A percentile compares a stretch with the other conserved stretches of the same genome.
Evolutionary conservation across 805 yeast genomes (phyloP).

Genomic region (Saturnispora sanitii): DNA sequence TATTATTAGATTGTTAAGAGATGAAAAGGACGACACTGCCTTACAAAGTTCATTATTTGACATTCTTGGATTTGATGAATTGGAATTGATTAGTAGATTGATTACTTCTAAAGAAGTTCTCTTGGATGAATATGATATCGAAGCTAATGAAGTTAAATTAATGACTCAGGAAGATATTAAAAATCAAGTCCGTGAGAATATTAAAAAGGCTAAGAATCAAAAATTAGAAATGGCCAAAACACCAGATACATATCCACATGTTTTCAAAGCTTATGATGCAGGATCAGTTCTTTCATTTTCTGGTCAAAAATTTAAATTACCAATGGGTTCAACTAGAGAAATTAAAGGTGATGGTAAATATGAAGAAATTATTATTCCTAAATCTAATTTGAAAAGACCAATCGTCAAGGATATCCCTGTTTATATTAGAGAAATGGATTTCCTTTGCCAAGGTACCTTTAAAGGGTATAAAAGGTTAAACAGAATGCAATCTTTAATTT

Average conservation of each 20-base stretch:
- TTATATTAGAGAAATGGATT: slow-evolving; percentile 55
- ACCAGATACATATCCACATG: slow-evolving; percentile 70
- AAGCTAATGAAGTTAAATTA: slow-evolving; percentile 17
- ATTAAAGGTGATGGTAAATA: slow-evolving; percentile 33
- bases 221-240: slow-evolving; percentile 36
- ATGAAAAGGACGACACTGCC: slow-evolving; percentile 41
- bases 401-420: slow-evolving; percentile 42
- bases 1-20: slow-evolving; percentile 26
- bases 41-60: slow-evolving; percentile 69
- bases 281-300: slow-evolving; percentile 64
- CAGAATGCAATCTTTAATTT: slow-evolving; percentile 83
- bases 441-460: slow-evolving; percentile 76
- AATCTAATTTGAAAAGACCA: slow-evolving; percentile 40
- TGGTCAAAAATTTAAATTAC: slow-evolving; percentile 73
- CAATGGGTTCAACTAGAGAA: slow-evolving; percentile 66
- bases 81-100: slow-evolving; percentile 64
- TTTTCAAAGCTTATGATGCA: slow-evolving; percentile 59
- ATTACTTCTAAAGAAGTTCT: slow-evolving; percentile 35
- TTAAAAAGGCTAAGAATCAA: slow-evolving; percentile 38
- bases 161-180: slow-evolving; percentile 48
- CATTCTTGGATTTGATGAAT: slow-evolving; percentile 74
- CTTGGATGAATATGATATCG: slow-evolving; percentile 16
- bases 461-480: slow-evolving; percentile 67
- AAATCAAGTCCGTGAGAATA: slow-evolving; percentile 42
- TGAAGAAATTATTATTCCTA: slow-evolving; percentile 82